phyloP scores from a whole-genome alignment of 371 early-diverging fungal species.

The Thermomucor indicae-seudaticae region DNA sequence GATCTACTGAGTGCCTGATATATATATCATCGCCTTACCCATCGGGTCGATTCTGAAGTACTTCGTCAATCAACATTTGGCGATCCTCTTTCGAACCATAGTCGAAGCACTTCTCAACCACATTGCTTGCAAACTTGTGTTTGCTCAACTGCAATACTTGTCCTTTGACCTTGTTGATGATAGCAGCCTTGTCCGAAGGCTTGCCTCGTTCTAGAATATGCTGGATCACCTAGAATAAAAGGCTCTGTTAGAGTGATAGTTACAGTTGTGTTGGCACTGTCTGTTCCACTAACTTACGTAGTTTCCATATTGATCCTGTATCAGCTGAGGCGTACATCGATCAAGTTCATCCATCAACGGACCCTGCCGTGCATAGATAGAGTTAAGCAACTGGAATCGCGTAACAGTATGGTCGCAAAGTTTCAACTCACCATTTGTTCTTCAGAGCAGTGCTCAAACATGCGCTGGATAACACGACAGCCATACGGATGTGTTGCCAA shows the following conservation, averaged over 20 bases:
- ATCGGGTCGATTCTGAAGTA: constrained; percentile 67
- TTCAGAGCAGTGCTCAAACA: constrained; percentile 98
- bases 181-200: constrained; percentile 76
- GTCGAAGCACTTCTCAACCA: constrained; percentile 94
- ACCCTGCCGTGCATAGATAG: constrained; percentile 18
- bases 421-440: constrained; percentile 65
- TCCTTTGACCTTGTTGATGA: constrained; percentile 89
- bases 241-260: background rate
- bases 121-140: constrained; percentile 99
- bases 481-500: constrained; percentile 99
- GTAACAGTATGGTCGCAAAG: background rate
- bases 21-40: constrained; percentile 42
- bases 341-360: constrained; percentile 94
- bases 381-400: background rate
- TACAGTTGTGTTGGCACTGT: background rate
- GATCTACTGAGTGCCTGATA: background rate
- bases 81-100: constrained; percentile 73
- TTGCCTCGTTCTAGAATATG: constrained; percentile 97
- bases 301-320: constrained; percentile 98
- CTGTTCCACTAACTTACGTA: constrained; percentile 57
- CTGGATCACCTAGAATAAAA: constrained; percentile 79
- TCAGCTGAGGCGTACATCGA: constrained; percentile 87
- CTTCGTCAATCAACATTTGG: constrained; percentile 85
- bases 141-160: constrained; percentile 87
- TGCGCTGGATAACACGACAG: constrained; percentile 99